Conservation (phyloP, 2,329 filamentous ascomycete species). For the Westerdykella aurantiaca region DNA sequence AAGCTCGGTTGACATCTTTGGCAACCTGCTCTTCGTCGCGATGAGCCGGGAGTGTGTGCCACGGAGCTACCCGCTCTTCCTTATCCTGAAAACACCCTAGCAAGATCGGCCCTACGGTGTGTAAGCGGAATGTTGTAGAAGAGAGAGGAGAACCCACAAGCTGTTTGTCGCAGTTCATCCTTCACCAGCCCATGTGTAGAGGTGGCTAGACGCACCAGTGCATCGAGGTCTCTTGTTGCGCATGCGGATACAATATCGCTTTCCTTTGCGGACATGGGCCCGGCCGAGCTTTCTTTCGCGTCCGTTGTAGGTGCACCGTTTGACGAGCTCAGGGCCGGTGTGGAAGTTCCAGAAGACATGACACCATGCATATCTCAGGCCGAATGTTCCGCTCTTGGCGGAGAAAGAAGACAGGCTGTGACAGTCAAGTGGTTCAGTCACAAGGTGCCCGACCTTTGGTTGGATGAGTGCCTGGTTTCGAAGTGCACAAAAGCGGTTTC, state of each 20-base stretch:
- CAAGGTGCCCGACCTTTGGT: no score
- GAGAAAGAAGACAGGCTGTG: no score
- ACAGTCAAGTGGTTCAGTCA: no score
- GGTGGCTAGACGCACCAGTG: slow-evolving; percentile 41
- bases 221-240: slow-evolving; percentile 33
- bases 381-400: no score
- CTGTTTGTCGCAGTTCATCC: slow-evolving; percentile 58
- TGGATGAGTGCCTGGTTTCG: no score
- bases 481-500: no score
- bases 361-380: no score
- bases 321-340: neutral
- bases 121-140: slow-evolving; percentile 11
- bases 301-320: slow-evolving; percentile 13
- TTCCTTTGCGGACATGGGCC: slow-evolving; percentile 11
- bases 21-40: slow-evolving; percentile 84
- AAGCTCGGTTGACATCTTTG: slow-evolving; percentile 91
- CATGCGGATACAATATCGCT: slow-evolving; percentile 39
- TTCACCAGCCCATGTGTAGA: slow-evolving; percentile 42
- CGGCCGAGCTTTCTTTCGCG: neutral
- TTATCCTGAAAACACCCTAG: slow-evolving; percentile 34
- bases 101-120: slow-evolving; percentile 55
- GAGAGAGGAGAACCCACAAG: slow-evolving; percentile 58
- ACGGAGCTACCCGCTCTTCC: slow-evolving; percentile 34
- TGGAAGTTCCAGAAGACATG: no score
- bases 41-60: slow-evolving; percentile 66